Evolutionary conservation across 225 moss, liverwort and hornwort species (phyloP), one percentile per base, ranked within the genome.

Genomic region (Antitrichia curtipendula): DNA sequence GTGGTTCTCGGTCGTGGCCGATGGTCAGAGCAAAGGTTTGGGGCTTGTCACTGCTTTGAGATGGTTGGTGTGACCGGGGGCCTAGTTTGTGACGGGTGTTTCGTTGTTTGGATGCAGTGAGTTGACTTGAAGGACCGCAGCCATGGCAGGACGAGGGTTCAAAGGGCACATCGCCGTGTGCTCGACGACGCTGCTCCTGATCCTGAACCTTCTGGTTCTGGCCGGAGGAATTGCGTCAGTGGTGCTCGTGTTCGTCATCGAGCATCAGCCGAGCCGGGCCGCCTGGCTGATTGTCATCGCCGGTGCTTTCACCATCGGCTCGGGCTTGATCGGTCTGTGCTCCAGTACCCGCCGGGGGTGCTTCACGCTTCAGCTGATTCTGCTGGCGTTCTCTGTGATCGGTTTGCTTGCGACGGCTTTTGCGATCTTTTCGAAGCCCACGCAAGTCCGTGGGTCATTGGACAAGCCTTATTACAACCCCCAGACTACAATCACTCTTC

Each of bases 291-390:
- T 94, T 6, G 56, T 94, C 24, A 94, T 94, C 60, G 92, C 92
- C 29, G 92, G 94, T 17, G 91, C 53, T 9, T 88, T 94, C 61
- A 94, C 94, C 66, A 45, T 92, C 38, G 92, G 80, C 12, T 94
- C 94, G 72, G 92, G 92, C 24, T 86, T 94, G 88, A 86, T 94
- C 45, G 94, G 94, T 29, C 91, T 94, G 54, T 92, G 87, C 82
- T 94, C 94, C n/a, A 94, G 94, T 47, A 94, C 92, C 31, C 86
- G 94, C 31, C 90, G 94, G 18, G 94, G 94, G 24, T 94, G 94
- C 83, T 94, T 94, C 90, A 94, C 94, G 9, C 90, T 92, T 22
- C 92, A 94, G 88, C 91, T 94, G 28, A 66, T 94, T 45, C 89
- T 94, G 82, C 87, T 94, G 80, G 94, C 94, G 60, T 94, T 94